phyloP scores from a whole-genome alignment of 225 moss, liverwort and hornwort genomes.

The Pseudoscleropodium purum region DNA sequence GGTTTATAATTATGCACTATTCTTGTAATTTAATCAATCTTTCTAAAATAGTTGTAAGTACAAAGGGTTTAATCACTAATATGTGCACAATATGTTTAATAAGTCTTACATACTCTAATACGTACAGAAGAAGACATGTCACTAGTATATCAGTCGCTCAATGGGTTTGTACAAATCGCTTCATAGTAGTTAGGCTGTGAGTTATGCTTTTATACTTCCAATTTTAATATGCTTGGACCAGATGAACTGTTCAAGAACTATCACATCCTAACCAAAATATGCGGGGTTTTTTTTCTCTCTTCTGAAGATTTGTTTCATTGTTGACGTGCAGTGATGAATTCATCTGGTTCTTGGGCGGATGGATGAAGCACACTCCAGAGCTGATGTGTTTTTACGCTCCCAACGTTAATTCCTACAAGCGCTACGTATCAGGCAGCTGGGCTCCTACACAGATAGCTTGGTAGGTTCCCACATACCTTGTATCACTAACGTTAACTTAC shows the following conservation, averaged over 20 bases:
- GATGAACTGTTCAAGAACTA: not conserved
- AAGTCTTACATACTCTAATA: not conserved
- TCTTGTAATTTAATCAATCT: not conserved
- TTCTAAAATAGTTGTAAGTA: not conserved
- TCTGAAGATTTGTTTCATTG: not conserved
- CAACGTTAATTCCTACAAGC: constrained; percentile 95
- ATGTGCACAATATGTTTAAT: not conserved
- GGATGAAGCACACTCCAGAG: constrained; percentile 98
- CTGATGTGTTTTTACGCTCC: constrained; percentile 98
- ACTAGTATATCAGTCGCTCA: not conserved
- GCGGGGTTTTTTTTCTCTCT: not conserved
- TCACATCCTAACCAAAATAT: too few relatives aligned
- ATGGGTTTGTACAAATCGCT: not conserved
- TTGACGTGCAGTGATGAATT: constrained; percentile 67
- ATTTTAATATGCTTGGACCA: not conserved
- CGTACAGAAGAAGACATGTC: not conserved
- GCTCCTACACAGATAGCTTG: constrained; percentile 95
- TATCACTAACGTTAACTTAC: not conserved
- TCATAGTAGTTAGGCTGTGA: not conserved
- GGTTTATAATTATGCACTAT: constrained; percentile 2
- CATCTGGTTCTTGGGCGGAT: constrained; percentile 94
- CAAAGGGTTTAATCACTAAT: not conserved
- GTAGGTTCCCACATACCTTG: constrained; percentile 1
- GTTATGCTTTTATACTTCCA: too few relatives aligned
- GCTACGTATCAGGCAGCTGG: constrained; percentile 89